Evolutionary conservation across 768 basidiomycete species (phyloP), one percentile per base, ranked within the genome.

Genomic region (Psilocybe azurescens): DNA sequence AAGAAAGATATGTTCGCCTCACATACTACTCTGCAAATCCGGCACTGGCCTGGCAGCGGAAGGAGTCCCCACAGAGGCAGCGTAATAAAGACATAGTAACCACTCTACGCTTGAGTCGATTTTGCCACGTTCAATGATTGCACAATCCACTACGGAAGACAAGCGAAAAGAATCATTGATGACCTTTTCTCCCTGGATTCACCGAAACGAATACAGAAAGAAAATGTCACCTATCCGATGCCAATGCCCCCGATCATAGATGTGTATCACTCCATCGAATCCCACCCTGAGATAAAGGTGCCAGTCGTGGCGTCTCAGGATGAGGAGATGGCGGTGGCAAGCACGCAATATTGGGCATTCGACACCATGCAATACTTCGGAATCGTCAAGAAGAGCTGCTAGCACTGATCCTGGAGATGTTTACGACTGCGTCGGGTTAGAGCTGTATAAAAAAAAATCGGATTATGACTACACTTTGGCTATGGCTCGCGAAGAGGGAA

Each of bases 11-110:
- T 91, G 87, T 92, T 62, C 73, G 89, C 90, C 87, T 80, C 89
- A 87, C 79, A 91, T 92, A 92, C 90, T 91, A 92, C 90, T 77
- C 89, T 83, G 77, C 56, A 70, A 69, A 75, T 81, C 88, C 85
- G 78, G 88, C 90, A 92, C 86, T 72, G 68, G 68, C 88, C 90
- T 91, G 76, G 88, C 90, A 85, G 76, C 79, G 84, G 88, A 82
- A 82, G 82, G 86, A 89, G 90, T 91, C 90, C 90, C 88, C 87
- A 88, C 85, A 87, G 86, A 83, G 83, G 88, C 88, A 13, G 70
- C 64, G 82, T 81, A 44, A 44, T 44, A 44, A 44, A 44, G 24
- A 39, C 14, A 78, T 72, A 68, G 71, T 69, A 75, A 77, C 84
- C 80, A 81, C 79, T 86, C 79, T 75, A 77, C 80, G 81, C 79